Evolutionary conservation across 164 flowering plant species (phyloP), one percentile per base, ranked within the genome.

Genomic region (Santalum album): DNA sequence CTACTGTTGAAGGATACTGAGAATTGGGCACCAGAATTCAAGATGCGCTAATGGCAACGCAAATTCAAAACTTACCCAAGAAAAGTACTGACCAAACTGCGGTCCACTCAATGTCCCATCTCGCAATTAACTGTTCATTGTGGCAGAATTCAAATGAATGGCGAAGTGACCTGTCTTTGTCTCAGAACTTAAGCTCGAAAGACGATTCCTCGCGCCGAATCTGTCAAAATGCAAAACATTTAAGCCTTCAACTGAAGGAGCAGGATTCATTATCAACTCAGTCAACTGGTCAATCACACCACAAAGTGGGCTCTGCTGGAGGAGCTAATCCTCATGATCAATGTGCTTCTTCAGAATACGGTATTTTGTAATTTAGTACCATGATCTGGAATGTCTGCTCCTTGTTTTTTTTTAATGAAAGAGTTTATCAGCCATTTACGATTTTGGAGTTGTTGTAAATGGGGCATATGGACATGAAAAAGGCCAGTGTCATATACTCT

Each of bases 191-290:
- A 47, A 63, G 58, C 69, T 76, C 73, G 50, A 72, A 63, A 65
- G 67, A 65, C 65, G 78, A 69, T 23, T 67, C 75, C 66, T 63
- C 72, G 38, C 63, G 62, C 18, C 69, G 61, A 53, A 63, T 58
- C 14, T 49, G 46, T 57, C 68, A 59, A 15, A 61, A 58, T 54
- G 69, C 55, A 47, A 79, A 65, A 71, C 69, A 65, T 38, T 48
- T 77, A 19, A 68, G 75, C 53, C 55, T 64, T 55, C 76, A 68
- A 57, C 56, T 72, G 11, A 70, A 73, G 46, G 86, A 74, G 47
- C 79, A 70, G 49, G 83, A 74, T 35, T 79, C 83, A 12, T 61
- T 81, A 17, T 73, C 83, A 21, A 65, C 77, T 51, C 87, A 76
- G 40, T 82, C 84, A 34, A 71, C 77, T 40, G 64, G 69, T 57